These are phyloP conservation scores for Podospora australis DNA, from an alignment of 495 filamentous ascomycete species.

Conservation along the genomic window DNA sequence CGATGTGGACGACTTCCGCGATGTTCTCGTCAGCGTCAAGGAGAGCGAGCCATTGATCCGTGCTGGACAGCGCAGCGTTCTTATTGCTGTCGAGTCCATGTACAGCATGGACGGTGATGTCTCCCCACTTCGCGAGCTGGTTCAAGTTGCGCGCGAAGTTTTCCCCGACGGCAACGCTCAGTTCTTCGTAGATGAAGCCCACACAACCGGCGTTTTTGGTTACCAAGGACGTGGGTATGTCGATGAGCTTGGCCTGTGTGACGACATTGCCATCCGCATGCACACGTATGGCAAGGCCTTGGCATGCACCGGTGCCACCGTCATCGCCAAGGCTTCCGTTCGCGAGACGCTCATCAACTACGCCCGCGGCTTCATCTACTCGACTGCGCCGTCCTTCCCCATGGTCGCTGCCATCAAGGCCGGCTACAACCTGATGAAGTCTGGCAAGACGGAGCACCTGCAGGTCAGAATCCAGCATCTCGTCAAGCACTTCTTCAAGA, in stretches of 20 bases:
- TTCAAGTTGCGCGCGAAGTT: constrained; percentile 48
- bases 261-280: constrained; percentile 59
- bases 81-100: constrained; percentile 67
- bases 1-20: constrained; percentile 26
- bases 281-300: constrained; percentile 77
- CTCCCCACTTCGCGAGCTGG: constrained; percentile 54
- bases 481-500: too few species aligned
- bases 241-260: constrained; percentile 57
- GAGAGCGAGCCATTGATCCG: constrained; percentile 11
- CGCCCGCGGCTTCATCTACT: constrained; percentile 55
- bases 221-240: constrained; percentile 59
- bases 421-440: constrained; percentile 43
- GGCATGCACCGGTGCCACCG: constrained; percentile 62
- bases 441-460: constrained; percentile 35
- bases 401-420: constrained; percentile 44
- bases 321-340: constrained; percentile 2
- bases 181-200: constrained; percentile 75
- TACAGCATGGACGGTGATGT: constrained; percentile 85
- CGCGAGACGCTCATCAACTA: constrained; percentile 49
- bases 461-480: constrained; percentile 20
- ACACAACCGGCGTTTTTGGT: constrained; percentile 64
- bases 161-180: constrained; percentile 56
- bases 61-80: constrained; percentile 42
- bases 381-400: constrained; percentile 52
- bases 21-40: background rate